Evolutionary conservation across 2,329 filamentous ascomycete species (phyloP).

Genomic region (Lanzia echinophila): DNA sequence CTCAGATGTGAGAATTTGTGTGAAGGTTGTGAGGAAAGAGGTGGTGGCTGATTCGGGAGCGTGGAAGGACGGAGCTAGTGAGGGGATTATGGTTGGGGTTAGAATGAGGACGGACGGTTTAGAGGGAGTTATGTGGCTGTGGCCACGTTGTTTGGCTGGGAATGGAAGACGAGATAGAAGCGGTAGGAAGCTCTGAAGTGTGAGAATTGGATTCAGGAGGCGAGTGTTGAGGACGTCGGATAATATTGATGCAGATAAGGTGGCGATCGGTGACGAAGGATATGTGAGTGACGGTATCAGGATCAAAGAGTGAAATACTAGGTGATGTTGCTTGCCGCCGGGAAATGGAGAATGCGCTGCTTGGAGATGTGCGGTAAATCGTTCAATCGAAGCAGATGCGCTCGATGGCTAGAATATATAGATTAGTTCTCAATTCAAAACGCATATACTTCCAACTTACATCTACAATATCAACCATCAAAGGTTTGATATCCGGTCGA

Average conservation of each 20-base stretch:
- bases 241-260: conserved; percentile 75
- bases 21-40: conserved; percentile 80
- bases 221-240: conserved; percentile 90
- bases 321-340: conserved; percentile 66
- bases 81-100: conserved; percentile 74
- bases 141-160: conserved; percentile 23
- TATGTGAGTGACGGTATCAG: conserved; percentile 77
- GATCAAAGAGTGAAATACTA: conserved; percentile 72
- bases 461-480: conserved; percentile 78
- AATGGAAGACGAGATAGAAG: conserved; percentile 55
- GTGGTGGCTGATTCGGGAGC: conserved; percentile 82
- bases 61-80: conserved; percentile 72
- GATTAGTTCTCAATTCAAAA: conserved; percentile 10
- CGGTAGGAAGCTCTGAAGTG: conserved; percentile 82
- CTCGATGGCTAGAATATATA: conserved; percentile 50
- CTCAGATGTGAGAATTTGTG: conserved; percentile 72
- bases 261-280: conserved; percentile 76
- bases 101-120: conserved; percentile 68
- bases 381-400: conserved; percentile 62
- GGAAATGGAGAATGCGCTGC: conserved; percentile 70
- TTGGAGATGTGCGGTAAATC: conserved; percentile 65
- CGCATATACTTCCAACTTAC: conserved; percentile 40
- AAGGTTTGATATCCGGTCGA: conserved; percentile 72
- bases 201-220: conserved; percentile 81
- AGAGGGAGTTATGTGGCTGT: conserved; percentile 33